Evolutionary conservation across 129 eudicot genomes (phyloP).

Genomic region (Dittrichia graveolens): DNA sequence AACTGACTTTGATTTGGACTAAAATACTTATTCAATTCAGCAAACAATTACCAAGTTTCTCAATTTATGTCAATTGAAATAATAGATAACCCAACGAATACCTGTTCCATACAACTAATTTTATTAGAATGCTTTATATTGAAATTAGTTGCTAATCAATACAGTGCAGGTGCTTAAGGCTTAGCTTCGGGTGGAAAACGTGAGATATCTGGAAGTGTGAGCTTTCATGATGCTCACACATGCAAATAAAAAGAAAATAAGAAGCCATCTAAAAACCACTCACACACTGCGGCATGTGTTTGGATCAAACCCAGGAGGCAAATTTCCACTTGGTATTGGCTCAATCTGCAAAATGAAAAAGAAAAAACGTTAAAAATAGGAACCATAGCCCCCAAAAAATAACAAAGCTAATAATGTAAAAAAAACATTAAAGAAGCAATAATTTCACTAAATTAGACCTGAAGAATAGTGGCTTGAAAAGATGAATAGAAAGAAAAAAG

Average conservation of each 20-base stretch:
- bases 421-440: too few species aligned
- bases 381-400: background rate
- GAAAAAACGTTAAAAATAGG: constrained; percentile 22
- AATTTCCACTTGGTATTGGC: constrained; percentile 83
- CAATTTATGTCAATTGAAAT: background rate
- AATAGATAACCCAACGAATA: background rate
- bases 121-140: background rate
- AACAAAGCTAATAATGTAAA: background rate
- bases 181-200: too few species aligned
- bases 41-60: background rate
- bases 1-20: too few species aligned
- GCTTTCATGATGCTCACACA: constrained; percentile 16
- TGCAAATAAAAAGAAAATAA: constrained; percentile 28
- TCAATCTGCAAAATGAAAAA: constrained; percentile 64
- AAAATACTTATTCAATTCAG: background rate
- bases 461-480: background rate
- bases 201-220: background rate
- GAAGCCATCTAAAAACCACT: constrained; percentile 43
- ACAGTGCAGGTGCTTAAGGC: too few species aligned
- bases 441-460: background rate
- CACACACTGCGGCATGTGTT: constrained; percentile 89
- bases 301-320: constrained; percentile 95
- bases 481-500: background rate
- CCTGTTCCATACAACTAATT: background rate
- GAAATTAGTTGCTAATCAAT: background rate